Conservation (phyloP, 2,329 filamentous ascomycete species). For the Paramyrothecium sp. region DNA sequence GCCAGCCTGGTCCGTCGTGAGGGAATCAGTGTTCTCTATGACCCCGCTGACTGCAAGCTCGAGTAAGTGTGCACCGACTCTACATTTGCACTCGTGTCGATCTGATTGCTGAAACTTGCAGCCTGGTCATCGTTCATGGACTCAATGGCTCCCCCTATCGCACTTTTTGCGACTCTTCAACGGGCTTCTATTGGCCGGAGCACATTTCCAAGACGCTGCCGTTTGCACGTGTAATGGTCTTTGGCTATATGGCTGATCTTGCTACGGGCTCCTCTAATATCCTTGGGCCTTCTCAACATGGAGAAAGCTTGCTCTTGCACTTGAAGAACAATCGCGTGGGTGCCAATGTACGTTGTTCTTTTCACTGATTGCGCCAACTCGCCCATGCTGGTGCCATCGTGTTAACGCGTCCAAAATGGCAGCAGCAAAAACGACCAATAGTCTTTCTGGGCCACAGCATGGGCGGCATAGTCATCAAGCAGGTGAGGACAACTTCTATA, state of each 20-base stretch:
- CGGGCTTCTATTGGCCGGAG: not conserved
- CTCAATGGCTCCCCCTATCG: not conserved
- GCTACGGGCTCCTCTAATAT: not conserved
- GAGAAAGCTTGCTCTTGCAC: not conserved
- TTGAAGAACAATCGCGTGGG: not conserved
- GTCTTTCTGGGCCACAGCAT: slow-evolving; percentile 8
- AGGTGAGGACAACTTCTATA: slow-evolving; percentile 6
- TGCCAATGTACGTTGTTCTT: not conserved
- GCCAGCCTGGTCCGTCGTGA: too few species aligned
- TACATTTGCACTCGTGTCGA: not conserved
- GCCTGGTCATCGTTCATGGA: not conserved
- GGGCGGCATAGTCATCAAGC: slow-evolving; percentile 8
- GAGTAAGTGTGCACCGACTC: not conserved
- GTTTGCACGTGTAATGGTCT: not conserved
- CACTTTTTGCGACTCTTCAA: not conserved
- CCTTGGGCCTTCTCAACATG: not conserved
- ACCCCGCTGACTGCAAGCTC: too few species aligned
- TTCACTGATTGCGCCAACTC: too few species aligned
- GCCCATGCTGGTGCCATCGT: too few species aligned
- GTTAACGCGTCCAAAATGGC: too few species aligned
- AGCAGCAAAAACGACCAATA: slow-evolving; percentile 5
- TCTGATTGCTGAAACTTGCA: not conserved
- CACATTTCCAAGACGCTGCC: not conserved
- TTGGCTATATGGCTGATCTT: not conserved
- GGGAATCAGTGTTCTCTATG: too few species aligned